These are phyloP conservation scores for Fraxinus pennsylvanica DNA, from an alignment of 257 asterid genomes.

Conservation along the genomic window DNA sequence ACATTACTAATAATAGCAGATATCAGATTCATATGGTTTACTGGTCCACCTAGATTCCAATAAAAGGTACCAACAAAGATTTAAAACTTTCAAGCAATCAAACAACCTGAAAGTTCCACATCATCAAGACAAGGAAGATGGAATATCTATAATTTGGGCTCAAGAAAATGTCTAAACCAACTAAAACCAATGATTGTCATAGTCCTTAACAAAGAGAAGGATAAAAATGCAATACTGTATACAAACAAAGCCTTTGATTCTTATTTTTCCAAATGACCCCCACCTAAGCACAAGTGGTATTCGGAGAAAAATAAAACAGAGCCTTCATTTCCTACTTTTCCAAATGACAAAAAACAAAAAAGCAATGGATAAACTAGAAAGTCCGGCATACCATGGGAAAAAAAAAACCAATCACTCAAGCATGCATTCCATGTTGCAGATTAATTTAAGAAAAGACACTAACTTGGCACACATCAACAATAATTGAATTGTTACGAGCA, in stretches of 20 bases:
- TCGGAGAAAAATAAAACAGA: too few species aligned
- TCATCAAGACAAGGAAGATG: neutral
- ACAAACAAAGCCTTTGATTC: neutral
- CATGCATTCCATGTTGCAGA: constrained; percentile 1
- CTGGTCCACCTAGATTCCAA: constrained; percentile 11
- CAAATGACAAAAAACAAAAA: neutral
- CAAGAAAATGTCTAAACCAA: neutral
- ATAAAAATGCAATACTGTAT: neutral
- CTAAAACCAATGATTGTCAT: neutral
- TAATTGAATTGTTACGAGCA: constrained; percentile 94
- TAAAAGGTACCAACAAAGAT: neutral
- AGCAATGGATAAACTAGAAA: constrained; percentile 8
- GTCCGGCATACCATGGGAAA: constrained; percentile 2
- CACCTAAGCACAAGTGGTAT: neutral
- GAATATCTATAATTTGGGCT: constrained; percentile 9
- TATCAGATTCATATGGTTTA: neutral
- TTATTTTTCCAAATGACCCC: constrained; percentile 8
- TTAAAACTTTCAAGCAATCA: constrained; percentile 1
- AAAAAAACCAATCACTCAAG: neutral
- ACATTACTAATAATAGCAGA: neutral
- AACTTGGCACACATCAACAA: constrained; percentile 96
- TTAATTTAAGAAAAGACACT: constrained; percentile 25
- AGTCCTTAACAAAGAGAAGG: neutral
- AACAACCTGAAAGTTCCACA: constrained; percentile 17
- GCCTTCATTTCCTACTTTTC: neutral